Evolutionary conservation across 164 flowering plant species (phyloP).

Genomic region (Cinnamomum chago): DNA sequence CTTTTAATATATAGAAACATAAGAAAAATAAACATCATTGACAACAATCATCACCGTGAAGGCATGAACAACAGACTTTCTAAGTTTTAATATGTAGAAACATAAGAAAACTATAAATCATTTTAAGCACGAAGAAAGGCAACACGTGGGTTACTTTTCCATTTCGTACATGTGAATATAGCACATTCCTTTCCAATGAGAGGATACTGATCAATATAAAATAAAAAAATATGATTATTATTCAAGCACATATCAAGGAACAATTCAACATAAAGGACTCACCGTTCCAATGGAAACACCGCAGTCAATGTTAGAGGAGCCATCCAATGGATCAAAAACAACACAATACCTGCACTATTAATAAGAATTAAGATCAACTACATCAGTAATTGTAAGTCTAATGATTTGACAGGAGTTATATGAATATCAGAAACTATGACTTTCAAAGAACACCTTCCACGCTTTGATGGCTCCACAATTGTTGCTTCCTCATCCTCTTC

Average conservation of each 20-base stretch:
- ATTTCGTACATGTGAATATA: neutral
- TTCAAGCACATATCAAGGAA: neutral
- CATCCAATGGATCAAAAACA: slow-evolving; percentile 96
- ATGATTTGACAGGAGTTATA: neutral
- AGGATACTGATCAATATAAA: neutral
- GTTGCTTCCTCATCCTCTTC: slow-evolving; percentile 99
- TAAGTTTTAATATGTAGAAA: neutral
- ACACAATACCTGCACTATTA: slow-evolving; percentile 62
- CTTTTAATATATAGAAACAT: neutral
- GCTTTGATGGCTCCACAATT: slow-evolving; percentile 67
- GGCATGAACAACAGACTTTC: neutral
- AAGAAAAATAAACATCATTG: neutral
- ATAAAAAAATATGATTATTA: neutral
- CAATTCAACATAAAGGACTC: slow-evolving; percentile 14
- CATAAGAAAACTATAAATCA: neutral
- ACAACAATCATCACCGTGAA: neutral
- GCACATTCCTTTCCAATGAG: neutral
- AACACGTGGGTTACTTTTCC: neutral
- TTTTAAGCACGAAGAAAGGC: neutral
- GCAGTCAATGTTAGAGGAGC: slow-evolving; percentile 97
- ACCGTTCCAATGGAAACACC: slow-evolving; percentile 99
- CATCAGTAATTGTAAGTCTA: neutral
- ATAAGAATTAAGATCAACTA: neutral
- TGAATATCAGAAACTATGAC: slow-evolving; percentile 11
- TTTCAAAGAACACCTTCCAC: slow-evolving; percentile 62